Evolutionary conservation across 2,329 filamentous ascomycete species (phyloP), one percentile per base, ranked within the genome.

Genomic region (Verticillium albo-atrum): DNA sequence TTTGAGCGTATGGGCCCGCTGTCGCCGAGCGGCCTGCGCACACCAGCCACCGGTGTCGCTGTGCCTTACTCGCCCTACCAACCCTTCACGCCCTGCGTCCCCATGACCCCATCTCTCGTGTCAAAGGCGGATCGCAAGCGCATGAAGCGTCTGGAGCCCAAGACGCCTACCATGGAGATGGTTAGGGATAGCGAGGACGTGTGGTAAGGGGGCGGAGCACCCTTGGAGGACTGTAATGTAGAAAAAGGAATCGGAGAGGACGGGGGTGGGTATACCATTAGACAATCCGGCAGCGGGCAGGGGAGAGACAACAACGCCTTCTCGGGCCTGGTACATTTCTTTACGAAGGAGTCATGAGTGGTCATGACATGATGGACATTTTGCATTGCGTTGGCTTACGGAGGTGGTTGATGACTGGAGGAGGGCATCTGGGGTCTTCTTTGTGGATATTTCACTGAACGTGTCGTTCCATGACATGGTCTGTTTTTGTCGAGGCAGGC

Each of bases 21-120:
- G 59, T 84, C 84, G 3, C 86, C 87, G 3, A 58, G 53, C 30
- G 74, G 74, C 0, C 77, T 85, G 26, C 83, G 82, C 53, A 89
- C 86, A 3, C 90, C 89, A 0, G 83, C 78, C 70, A 86, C 82
- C 1, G 85, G 83, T 4, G 80, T 78, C 25, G 80, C 85, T 1
- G 82, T 87, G 25, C 90, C 90, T 2, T 93, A 93, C 72, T 86
- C 84, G 58, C 89, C 90, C 0, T 94, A 93, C 66, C 90, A 93
- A 77, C 90, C 90, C 0, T 90, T 88, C 70, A 89, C 88, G 6
- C 89, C 90, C 1, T 79, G 90, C 54, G 82, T 92, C 56, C 90
- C 90, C 1, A 84, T 93, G 55, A 92, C 90, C 30, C 89, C 90
- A n/a, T 85, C 84, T 23, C 75, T 94, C 54, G 86, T 91, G 17